phyloP scores from a whole-genome alignment of 345 rosid genomes.

The Salix suchowensis region DNA sequence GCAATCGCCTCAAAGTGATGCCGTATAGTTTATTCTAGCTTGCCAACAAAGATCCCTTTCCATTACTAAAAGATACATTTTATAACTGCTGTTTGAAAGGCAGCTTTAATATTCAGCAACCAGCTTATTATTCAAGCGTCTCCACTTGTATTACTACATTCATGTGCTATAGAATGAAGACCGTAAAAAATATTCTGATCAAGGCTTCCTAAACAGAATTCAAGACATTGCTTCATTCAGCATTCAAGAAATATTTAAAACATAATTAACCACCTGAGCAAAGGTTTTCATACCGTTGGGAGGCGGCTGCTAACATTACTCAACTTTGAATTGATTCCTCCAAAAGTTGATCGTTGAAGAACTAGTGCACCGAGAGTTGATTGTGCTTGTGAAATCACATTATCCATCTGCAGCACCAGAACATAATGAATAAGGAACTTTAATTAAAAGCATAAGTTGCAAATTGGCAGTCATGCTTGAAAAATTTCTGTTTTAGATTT shows the following conservation, averaged over 20 bases:
- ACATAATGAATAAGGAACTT: slow-evolving; percentile 12
- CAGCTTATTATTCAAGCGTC: neutral
- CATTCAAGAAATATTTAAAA: neutral
- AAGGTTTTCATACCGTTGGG: slow-evolving; percentile 57
- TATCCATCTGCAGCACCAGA: slow-evolving; percentile 67
- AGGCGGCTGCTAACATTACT: slow-evolving; percentile 87
- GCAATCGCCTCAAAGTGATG: neutral
- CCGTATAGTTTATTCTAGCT: neutral
- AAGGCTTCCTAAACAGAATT: neutral
- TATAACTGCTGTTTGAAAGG: neutral
- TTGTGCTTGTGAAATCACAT: slow-evolving; percentile 93
- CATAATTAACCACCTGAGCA: neutral
- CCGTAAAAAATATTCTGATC: neutral
- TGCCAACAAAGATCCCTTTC: neutral
- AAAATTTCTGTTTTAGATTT: neutral
- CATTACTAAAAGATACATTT: neutral
- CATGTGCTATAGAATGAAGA: neutral
- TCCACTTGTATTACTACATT: neutral
- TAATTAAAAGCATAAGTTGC: neutral
- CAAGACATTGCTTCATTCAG: neutral
- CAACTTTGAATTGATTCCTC: slow-evolving; percentile 91
- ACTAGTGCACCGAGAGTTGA: slow-evolving; percentile 83
- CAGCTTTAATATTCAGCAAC: neutral
- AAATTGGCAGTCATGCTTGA: neutral
- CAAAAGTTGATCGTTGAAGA: slow-evolving; percentile 85